Conservation (phyloP, 495 filamentous ascomycete species). For the Choiromyces venosus region DNA sequence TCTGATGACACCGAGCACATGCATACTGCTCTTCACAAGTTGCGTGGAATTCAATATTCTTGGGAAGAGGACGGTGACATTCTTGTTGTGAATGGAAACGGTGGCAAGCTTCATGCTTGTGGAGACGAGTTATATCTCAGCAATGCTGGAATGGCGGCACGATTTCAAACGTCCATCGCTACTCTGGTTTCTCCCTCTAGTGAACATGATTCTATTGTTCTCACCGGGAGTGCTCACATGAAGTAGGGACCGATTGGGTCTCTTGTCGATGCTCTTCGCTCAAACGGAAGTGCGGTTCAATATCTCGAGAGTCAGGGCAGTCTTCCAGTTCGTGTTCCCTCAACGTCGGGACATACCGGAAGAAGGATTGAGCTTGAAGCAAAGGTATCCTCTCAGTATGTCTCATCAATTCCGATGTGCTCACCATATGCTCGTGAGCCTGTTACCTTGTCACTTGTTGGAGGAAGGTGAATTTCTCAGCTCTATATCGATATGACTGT, state of each 20-base stretch:
- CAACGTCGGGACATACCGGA: constrained; percentile 79
- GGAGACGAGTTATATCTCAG: constrained; percentile 78
- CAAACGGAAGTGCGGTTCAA: constrained; percentile 74
- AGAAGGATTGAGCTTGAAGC: constrained; percentile 87
- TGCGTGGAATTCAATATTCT: constrained; percentile 83
- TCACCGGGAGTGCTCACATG: constrained; percentile 95
- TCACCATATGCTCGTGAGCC: constrained; percentile 93
- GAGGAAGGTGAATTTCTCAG: constrained; percentile 93
- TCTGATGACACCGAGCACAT: constrained; percentile 97
- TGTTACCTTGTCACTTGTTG: constrained; percentile 81
- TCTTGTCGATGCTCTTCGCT: constrained; percentile 82
- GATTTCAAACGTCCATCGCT: constrained; percentile 90
- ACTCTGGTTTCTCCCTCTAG: constrained; percentile 66
- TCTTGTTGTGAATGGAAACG: constrained; percentile 83
- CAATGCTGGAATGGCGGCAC: constrained; percentile 92
- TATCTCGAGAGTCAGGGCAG: constrained; percentile 76
- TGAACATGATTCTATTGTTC: constrained; percentile 59
- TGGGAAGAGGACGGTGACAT: constrained; percentile 93
- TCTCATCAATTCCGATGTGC: constrained; percentile 93
- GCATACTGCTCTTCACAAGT: constrained; percentile 74
- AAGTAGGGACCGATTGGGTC: constrained; percentile 89
- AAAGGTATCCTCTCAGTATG: constrained; percentile 94
- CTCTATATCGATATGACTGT: constrained; percentile 99
- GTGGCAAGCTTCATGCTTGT: constrained; percentile 74
- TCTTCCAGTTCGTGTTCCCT: constrained; percentile 75